Evolutionary conservation across 2,329 filamentous ascomycete species (phyloP).

Genomic region (Monosporascus sp.): DNA sequence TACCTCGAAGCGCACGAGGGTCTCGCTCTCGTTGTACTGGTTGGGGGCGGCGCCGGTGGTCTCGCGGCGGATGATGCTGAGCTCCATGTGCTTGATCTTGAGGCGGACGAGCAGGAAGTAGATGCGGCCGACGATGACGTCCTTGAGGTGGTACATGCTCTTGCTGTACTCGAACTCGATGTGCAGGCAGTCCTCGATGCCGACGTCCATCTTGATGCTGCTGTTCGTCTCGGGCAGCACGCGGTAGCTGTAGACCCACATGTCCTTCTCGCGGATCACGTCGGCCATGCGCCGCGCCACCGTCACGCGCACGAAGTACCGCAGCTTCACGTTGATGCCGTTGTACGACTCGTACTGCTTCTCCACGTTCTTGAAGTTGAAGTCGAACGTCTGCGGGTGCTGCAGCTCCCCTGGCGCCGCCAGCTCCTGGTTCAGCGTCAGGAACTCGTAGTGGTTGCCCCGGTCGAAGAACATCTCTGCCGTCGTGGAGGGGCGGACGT

Average conservation of each 20-base stretch:
- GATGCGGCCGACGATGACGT: conserved; percentile 97
- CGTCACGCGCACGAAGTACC: conserved; percentile 96
- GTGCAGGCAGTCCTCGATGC: conserved; percentile 97
- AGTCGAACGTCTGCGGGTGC: conserved; percentile 96
- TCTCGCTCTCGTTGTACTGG: conserved; percentile 99
- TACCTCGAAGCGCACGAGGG: conserved; percentile 91
- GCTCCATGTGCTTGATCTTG: conserved; percentile 99
- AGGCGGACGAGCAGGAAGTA: conserved; percentile 95
- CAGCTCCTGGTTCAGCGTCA: conserved; percentile 93
- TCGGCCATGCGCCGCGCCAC: conserved; percentile 96
- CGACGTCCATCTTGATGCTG: conserved; percentile 99
- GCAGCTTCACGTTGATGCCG: conserved; percentile 98
- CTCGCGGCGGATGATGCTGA: conserved; percentile 94
- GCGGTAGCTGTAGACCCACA: conserved; percentile 98
- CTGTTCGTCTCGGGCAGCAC: conserved; percentile 97
- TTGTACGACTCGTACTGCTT: conserved; percentile 99
- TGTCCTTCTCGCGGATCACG: conserved; percentile 96
- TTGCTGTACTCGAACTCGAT: conserved; percentile 99
- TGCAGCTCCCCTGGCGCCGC: conserved; percentile 96
- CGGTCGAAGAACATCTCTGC: conserved; percentile 99
- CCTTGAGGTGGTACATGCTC: conserved; percentile 97
- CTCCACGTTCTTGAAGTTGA: conserved; percentile 99
- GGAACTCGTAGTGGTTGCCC: conserved; percentile 98
- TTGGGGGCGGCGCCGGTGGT: conserved; percentile 95
- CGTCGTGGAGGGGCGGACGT: neutral